Base-by-base conservation (phyloP, 352 stramenopile genomes). In the Globisporangium alternatum region DNA sequence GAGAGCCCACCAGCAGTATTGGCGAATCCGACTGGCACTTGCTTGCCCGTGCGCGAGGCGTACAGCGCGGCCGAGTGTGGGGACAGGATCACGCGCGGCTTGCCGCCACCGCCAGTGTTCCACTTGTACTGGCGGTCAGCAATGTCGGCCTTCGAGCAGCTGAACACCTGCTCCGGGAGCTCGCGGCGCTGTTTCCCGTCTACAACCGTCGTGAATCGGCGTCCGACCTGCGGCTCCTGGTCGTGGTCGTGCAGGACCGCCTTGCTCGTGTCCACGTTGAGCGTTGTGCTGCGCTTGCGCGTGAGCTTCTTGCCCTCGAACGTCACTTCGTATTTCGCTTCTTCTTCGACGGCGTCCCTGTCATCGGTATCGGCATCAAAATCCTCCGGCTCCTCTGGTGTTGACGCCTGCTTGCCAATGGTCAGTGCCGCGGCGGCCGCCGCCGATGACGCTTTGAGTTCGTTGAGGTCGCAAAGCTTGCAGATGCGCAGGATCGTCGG, bases 401-500 rank as follows among this genome's bases (percentile, higher is more conserved):
- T 4, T 21, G 25, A 2, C 1, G 25, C 25, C 25, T 48, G 43
- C 43, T 48, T 48, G 17, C 43, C 19, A 19, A 48, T 21, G 15
- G 17, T 7, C 43, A 48, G 17, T 2, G 54, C 28, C 5, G 56
- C 64, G 1, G 65, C 61, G 54, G 76, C 68, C 7, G 57, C 47
- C 0, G 48, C 49, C 28, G 51, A 52, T 0, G 66, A 60, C 10
- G 60, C 39, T 41, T 80, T 67, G 56, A 68, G 63, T 21, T 63
- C 63, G 56, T 70, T 64, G 35, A 67, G 63, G 17, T 90, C 75
- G 62, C 86, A 94, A 30, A 74, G 41, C 33, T 72, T 78, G 57
- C 86, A 94, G 47, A 94, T 86, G 13, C 82, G 79, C 25, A 92
- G 48, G n/a, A 76, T 68, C 31, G 81, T 91, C 8, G 77, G 76